Evolutionary conservation across 2,329 filamentous ascomycete species (phyloP), one percentile per base, ranked within the genome.

Genomic region (Fusarium annulatum): DNA sequence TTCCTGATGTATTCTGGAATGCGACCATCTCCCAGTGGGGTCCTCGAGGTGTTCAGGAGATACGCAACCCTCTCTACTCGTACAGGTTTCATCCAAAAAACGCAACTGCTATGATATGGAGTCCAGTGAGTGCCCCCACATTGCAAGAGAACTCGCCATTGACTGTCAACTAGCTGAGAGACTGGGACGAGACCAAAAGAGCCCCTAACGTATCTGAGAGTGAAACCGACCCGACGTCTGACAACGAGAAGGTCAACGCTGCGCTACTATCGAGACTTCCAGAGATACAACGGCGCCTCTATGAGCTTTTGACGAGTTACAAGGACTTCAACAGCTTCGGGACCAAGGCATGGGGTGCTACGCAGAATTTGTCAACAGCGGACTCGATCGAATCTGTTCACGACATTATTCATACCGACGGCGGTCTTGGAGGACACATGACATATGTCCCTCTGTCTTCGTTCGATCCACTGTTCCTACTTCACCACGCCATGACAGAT

Each of bases 401-500:
- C 74, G 90, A 92, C 77, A 85, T 86, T 16, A 85, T 93, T 43
- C 91, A 93, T 73, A 87, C 87, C 38, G 85, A 88, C 55, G 85
- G 87, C 7, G 93, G 88, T 38, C 85, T 82, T 66, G 86, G 86
- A 41, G 92, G 92, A 4, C 92, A 94, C 76, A 92, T 93, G 89
- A 89, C 88, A 46, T 92, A 89, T 80, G 89, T 91, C 38, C 89
- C 90, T 23, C 92, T 92, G 75, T 93, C 93, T 4, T 89, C 92
- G 0, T 97, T 94, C 79, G 94, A 97, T 78, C 94, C 94, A 0
- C 84, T 94, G 18, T 95, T 96, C 81, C 93, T 92, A 82, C 82
- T 96, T 14, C 93, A 96, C 77, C 94, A 96, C 76, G 84, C 86
- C 71, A 95, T 93, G 81, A 88, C 94, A 12, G 94, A 97, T 78